Percentiles rank a stretch among this genome's conserved stretches.
Evolutionary conservation across 1,284 basidiomycete genomes (phyloP).

Genomic region (Marasmius tenuissimus): DNA sequence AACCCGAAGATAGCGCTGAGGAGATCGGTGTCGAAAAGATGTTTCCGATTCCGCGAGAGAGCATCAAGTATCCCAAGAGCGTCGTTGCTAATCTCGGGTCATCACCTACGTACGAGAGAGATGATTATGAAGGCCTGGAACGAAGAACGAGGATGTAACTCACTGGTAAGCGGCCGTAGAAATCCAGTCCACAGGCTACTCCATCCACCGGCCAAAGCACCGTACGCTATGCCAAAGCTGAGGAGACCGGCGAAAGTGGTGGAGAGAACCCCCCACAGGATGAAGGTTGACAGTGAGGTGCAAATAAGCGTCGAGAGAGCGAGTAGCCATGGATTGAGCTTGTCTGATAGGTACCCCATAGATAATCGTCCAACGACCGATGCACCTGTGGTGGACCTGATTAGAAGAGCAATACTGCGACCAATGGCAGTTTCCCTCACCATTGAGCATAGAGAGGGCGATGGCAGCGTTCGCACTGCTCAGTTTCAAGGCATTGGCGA

Average conservation of each 20-base stretch:
- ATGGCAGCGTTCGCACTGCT: conserved; percentile 25
- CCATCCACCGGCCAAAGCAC: conserved; percentile 36
- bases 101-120: background rate
- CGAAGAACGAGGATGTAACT: background rate
- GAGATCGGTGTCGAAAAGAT: conserved; percentile 11
- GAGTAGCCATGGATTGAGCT: conserved; percentile 31
- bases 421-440: conserved; percentile 14
- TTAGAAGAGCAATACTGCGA: conserved; percentile 4
- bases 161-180: background rate
- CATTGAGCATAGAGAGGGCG: conserved; percentile 27
- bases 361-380: conserved; percentile 31
- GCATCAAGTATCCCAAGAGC: conserved; percentile 8
- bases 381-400: conserved; percentile 17
- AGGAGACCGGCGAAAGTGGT: conserved; percentile 32
- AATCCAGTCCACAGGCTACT: conserved; percentile 14
- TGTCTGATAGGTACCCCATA: conserved; percentile 35
- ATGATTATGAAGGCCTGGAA: background rate
- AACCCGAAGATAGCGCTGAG: background rate
- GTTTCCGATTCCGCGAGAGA: conserved; percentile 10
- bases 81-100: conserved; percentile 5
- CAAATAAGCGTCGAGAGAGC: conserved; percentile 26
- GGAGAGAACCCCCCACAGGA: conserved; percentile 37
- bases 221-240: conserved; percentile 33
- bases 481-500: conserved; percentile 28
- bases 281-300: conserved; percentile 31